These are phyloP conservation scores for Piloderma croceum DNA, from an alignment of 768 basidiomycete species.

Conservation along the genomic window DNA sequence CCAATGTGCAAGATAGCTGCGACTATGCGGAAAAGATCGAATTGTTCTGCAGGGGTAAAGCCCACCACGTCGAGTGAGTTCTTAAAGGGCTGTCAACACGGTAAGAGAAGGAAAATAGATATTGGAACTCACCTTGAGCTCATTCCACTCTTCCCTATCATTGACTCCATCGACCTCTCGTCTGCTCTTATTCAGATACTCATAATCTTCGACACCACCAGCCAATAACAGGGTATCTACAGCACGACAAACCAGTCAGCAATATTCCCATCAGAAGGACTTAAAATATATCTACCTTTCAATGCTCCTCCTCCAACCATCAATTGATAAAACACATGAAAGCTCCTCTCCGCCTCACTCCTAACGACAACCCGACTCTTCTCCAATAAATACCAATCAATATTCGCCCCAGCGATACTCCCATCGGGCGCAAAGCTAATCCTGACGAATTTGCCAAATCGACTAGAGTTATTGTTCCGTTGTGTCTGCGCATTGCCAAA, in stretches of 20 bases:
- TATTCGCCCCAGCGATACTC: constrained; percentile 94
- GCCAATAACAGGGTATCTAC: constrained; percentile 71
- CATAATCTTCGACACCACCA: constrained; percentile 74
- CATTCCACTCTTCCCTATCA: constrained; percentile 83
- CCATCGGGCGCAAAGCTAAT: constrained; percentile 92
- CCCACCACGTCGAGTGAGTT: constrained; percentile 86
- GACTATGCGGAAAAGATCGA: constrained; percentile 89
- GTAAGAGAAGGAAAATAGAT: neutral
- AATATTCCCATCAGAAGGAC: constrained; percentile 1
- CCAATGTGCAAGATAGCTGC: constrained; percentile 94
- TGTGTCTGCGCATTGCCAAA: constrained; percentile 99
- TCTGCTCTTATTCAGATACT: constrained; percentile 86
- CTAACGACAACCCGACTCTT: constrained; percentile 92
- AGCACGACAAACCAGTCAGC: constrained; percentile 8
- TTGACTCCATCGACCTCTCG: constrained; percentile 93
- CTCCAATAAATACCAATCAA: constrained; percentile 98
- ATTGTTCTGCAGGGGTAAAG: constrained; percentile 76
- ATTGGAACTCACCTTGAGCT: constrained; percentile 56
- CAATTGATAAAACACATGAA: constrained; percentile 96
- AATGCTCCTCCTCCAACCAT: constrained; percentile 69
- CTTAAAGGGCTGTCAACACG: constrained; percentile 30
- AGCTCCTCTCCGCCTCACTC: constrained; percentile 84
- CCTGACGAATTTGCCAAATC: constrained; percentile 96
- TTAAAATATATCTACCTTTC: constrained; percentile 48
- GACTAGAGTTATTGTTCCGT: constrained; percentile 96